Conservation (phyloP, 192 early-diverging fungal species). For the Coemansia sp. region DNA sequence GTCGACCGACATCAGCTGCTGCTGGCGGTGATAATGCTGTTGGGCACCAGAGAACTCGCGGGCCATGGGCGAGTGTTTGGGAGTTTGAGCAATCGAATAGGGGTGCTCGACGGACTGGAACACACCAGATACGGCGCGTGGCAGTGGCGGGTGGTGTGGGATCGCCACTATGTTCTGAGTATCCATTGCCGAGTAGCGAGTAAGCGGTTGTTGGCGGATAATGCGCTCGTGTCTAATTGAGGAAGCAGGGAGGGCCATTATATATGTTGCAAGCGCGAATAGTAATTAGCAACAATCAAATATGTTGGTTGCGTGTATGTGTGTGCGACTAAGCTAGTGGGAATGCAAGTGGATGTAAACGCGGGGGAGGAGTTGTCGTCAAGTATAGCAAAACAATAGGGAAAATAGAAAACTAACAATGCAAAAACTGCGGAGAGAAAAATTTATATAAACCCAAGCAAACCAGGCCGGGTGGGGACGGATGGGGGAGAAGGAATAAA, state of each 20-base stretch:
- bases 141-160: slow-evolving; percentile 50
- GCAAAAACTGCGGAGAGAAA: slow-evolving; percentile 1
- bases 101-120: slow-evolving; percentile 44
- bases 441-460: slow-evolving; percentile 7
- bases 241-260: not conserved
- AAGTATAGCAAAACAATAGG: not conserved
- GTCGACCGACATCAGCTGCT: not conserved
- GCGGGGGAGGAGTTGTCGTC: not conserved
- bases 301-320: not conserved
- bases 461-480: not conserved
- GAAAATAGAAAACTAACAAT: slow-evolving; percentile 3
- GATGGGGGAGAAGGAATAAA: not conserved
- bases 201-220: not conserved
- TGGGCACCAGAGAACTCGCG: slow-evolving; percentile 12
- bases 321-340: not conserved
- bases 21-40: slow-evolving; percentile 18
- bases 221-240: slow-evolving; percentile 8
- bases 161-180: slow-evolving; percentile 48
- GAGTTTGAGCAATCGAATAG: slow-evolving; percentile 17
- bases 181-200: slow-evolving; percentile 17
- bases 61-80: slow-evolving; percentile 25
- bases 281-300: not conserved
- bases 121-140: slow-evolving; percentile 42
- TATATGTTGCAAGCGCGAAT: not conserved
- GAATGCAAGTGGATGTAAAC: not conserved